Conservation (phyloP, 345 rosid genomes). For the Erodium maritimum region DNA sequence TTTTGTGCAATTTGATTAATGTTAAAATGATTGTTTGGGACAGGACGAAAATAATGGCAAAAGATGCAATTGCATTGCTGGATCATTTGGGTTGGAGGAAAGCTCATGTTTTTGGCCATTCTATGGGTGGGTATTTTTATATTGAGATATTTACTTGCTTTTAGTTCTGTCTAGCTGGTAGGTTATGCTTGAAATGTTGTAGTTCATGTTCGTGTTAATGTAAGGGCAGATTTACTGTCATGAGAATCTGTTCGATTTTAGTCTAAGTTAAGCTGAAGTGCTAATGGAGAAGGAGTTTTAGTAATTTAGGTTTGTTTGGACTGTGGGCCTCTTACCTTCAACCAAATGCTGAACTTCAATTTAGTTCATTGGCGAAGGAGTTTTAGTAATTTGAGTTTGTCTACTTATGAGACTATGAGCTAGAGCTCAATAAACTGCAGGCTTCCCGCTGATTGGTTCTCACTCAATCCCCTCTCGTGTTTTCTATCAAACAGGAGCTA, state of each 20-base stretch:
- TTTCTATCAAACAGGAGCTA: conserved; percentile 53
- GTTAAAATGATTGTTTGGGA: conserved; percentile 5
- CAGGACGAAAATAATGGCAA: conserved; percentile 84
- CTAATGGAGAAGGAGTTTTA: not conserved
- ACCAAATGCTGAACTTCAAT: too few relatives aligned
- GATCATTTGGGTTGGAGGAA: conserved; percentile 86
- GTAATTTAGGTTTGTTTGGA: not conserved
- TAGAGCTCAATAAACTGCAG: too few relatives aligned
- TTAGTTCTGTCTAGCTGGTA: not conserved
- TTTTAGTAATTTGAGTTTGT: too few relatives aligned
- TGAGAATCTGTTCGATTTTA: too few relatives aligned
- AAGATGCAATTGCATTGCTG: conserved; percentile 68
- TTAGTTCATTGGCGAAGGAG: too few relatives aligned
- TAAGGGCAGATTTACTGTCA: too few relatives aligned
- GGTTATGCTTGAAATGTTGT: not conserved
- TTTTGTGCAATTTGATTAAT: not conserved
- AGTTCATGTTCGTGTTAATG: too few relatives aligned
- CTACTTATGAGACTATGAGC: too few relatives aligned
- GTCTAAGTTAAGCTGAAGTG: too few relatives aligned
- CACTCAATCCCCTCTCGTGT: not conserved
- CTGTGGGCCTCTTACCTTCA: too few relatives aligned
- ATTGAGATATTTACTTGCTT: not conserved
- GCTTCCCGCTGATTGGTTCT: not conserved
- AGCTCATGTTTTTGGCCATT: conserved; percentile 84
- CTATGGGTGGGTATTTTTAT: conserved; percentile 65